Conservation (phyloP, 2,329 filamentous ascomycete species). For the Colletotrichum paranaense region DNA sequence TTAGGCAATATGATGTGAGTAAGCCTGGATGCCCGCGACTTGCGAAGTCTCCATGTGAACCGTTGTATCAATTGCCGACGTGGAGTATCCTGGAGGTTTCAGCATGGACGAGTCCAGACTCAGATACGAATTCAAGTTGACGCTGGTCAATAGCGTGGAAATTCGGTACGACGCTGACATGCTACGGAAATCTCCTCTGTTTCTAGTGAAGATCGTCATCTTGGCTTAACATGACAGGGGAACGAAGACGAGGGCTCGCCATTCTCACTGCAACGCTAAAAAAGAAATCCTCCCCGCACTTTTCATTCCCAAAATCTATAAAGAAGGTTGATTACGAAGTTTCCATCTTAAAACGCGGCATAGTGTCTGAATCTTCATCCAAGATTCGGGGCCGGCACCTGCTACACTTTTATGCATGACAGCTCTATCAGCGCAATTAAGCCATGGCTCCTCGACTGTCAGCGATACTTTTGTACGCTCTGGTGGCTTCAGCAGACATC, state of each 20-base stretch:
- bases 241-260: background rate
- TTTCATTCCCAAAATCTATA: background rate
- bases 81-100: background rate
- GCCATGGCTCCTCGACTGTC: background rate
- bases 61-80: background rate
- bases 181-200: background rate
- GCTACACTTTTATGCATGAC: background rate
- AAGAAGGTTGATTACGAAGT: background rate
- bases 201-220: conserved; percentile 11
- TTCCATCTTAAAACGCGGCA: background rate
- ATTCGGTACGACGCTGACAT: conserved; percentile 1
- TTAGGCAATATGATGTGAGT: too few species aligned
- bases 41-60: background rate
- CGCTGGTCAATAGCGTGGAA: background rate
- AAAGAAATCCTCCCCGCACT: background rate
- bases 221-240: background rate
- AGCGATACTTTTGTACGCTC: background rate
- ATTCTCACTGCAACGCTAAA: background rate
- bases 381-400: background rate
- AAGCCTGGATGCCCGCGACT: background rate
- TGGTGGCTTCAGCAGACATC: background rate
- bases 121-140: background rate
- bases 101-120: background rate
- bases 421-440: background rate
- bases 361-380: background rate